phyloP scores from a whole-genome alignment of 305 asterid species.

The Stenogyne calaminthoides region DNA sequence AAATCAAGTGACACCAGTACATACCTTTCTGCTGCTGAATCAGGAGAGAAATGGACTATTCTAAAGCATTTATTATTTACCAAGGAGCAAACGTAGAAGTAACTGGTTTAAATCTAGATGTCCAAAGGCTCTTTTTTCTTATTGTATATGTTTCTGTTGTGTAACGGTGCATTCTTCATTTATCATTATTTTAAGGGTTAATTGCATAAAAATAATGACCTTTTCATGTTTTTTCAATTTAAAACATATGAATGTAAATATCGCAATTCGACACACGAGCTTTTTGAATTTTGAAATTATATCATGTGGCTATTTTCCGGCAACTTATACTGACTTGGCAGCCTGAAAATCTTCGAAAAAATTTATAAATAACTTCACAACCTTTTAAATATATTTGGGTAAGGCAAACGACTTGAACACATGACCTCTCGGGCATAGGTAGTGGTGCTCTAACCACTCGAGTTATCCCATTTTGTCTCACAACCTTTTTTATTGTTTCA shows the following conservation, averaged over 20 bases:
- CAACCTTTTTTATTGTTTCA: no score
- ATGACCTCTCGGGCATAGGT: no score
- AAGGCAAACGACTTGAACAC: no score
- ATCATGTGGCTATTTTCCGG: background rate
- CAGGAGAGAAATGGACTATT: background rate
- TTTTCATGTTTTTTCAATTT: background rate
- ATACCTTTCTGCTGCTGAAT: conserved; percentile 6
- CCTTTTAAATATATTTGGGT: no score
- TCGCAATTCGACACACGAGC: background rate
- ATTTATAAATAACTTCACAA: background rate
- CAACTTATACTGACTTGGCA: background rate
- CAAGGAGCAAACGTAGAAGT: background rate
- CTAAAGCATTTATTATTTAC: background rate
- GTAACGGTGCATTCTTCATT: conserved; percentile 1
- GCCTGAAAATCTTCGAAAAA: background rate
- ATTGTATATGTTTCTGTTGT: background rate
- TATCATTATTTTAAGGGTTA: background rate
- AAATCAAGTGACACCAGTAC: conserved; percentile 7
- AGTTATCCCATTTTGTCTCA: no score
- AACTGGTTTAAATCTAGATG: background rate
- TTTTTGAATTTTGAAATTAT: no score
- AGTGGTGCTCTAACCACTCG: no score
- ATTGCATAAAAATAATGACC: background rate
- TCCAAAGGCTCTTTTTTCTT: background rate
- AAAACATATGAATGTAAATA: background rate